A percentile compares a stretch with the other conserved stretches of the same genome.
These are phyloP conservation scores for Geranium incanum DNA, from an alignment of 441 rosid species.

Conservation along the genomic window DNA sequence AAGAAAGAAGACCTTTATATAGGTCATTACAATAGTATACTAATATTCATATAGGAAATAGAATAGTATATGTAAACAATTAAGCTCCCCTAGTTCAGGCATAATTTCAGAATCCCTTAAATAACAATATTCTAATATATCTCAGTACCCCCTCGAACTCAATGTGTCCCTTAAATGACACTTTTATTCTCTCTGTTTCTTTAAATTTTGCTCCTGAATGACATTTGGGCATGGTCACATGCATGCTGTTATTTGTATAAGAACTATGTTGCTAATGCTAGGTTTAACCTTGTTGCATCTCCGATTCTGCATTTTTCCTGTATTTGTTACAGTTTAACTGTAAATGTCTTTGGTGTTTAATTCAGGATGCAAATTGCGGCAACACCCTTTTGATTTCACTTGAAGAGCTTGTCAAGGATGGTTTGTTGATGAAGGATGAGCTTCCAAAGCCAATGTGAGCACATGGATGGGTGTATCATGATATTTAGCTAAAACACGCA, in stretches of 20 bases:
- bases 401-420: conserved; percentile 83
- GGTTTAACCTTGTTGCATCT: conserved; percentile 1
- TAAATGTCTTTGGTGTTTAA: conserved; percentile 11
- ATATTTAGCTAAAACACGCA: conserved; percentile 1
- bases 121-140: not conserved
- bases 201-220: not conserved
- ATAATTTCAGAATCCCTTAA: not conserved
- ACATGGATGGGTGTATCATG: conserved; percentile 3
- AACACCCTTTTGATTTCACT: conserved; percentile 83
- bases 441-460: conserved; percentile 68
- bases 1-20: not conserved
- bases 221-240: not conserved
- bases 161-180: not conserved
- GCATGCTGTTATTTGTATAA: not conserved
- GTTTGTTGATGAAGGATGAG: conserved; percentile 56
- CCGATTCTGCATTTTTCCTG: not conserved
- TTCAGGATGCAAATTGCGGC: conserved; percentile 94
- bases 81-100: not conserved
- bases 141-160: not conserved
- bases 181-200: not conserved
- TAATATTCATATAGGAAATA: not conserved
- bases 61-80: not conserved
- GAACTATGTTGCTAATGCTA: not conserved
- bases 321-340: not conserved
- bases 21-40: not conserved